These are phyloP conservation scores for Ceratocystis alfenasii DNA, from an alignment of 2,329 filamentous ascomycete genomes.

Conservation along the genomic window DNA sequence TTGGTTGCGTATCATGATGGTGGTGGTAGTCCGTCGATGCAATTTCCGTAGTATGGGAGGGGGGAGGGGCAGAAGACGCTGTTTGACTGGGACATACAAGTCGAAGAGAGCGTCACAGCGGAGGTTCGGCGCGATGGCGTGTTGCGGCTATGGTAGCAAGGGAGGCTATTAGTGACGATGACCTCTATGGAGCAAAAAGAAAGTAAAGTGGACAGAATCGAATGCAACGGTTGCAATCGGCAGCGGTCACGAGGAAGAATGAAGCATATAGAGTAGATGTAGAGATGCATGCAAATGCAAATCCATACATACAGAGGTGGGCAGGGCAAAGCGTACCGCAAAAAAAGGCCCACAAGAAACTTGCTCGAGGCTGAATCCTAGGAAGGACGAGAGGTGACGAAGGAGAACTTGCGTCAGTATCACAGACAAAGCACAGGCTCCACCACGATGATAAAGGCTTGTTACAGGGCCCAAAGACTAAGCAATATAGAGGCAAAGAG, in stretches of 20 bases:
- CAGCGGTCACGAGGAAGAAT: not conserved
- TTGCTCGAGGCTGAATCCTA: not conserved
- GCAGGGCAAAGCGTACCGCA: not conserved
- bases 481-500: not conserved
- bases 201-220: not conserved
- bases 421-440: not conserved
- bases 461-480: conserved; percentile 1
- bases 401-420: not conserved
- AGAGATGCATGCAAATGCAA: not conserved
- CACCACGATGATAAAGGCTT: conserved; percentile 4
- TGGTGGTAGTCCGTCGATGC: conserved; percentile 3
- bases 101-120: no score
- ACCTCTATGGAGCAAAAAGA: not conserved
- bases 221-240: not conserved
- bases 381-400: not conserved
- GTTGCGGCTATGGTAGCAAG: conserved; percentile 2
- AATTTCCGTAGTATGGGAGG: not conserved
- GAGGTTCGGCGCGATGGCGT: not conserved
- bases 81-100: not conserved
- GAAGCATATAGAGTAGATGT: not conserved
- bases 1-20: conserved; percentile 20
- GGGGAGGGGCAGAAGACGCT: not conserved
- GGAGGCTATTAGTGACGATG: not conserved
- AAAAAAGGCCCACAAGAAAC: conserved; percentile 8
- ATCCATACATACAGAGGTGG: not conserved